Evolutionary conservation across 352 stramenopile genomes (phyloP), one percentile per base, ranked within the genome.

Genomic region (Pythium myriotylum): DNA sequence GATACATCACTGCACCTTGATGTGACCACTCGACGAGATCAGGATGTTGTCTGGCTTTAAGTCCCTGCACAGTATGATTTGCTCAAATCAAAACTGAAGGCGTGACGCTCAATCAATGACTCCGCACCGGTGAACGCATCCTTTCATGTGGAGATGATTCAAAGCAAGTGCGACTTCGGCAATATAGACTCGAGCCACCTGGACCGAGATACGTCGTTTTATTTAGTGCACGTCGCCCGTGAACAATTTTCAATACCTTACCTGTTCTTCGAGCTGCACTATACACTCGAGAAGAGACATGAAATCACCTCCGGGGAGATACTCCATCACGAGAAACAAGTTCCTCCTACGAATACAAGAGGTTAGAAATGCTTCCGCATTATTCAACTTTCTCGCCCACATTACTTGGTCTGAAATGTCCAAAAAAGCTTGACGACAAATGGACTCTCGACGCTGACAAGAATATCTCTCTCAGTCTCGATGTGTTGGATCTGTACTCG

Each of bases 401-500:
- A 22, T 13, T 82, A 93, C 84, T 85, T 90, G 27, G 80, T 92
- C 73, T 97, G 89, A 56, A 97, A 97, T 5, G 86, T 92, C 80
- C 87, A 96, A 54, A 94, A 96, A 4, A 97, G 67, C 65, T 95
- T 96, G 19, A 97, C 90, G 24, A 97, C 87, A 47, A 96, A 97
- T 24, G 90, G 90, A 52, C 89, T 95, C 54, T 95, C 71, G 10
- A 96, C 86, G 52, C 71, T 89, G 13, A 90, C 82, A 54, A 97
- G 64, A 42, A 97, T 94, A 57, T 96, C 89, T 40, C 85, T 80
- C 61, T 97, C 90, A 0, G 86, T 94, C 59, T 93, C 79, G 63
- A 97, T 96, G 52, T 92, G 84, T 40, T 84, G 69, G 51, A 95
- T 81, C 77, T 95, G 39, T 37, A 17, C 23, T n/a, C 24, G 33